Evolutionary conservation across 2,329 filamentous ascomycete genomes (phyloP), one percentile per base, ranked within the genome.

Genomic region (Arthrobotrys musiformis): DNA sequence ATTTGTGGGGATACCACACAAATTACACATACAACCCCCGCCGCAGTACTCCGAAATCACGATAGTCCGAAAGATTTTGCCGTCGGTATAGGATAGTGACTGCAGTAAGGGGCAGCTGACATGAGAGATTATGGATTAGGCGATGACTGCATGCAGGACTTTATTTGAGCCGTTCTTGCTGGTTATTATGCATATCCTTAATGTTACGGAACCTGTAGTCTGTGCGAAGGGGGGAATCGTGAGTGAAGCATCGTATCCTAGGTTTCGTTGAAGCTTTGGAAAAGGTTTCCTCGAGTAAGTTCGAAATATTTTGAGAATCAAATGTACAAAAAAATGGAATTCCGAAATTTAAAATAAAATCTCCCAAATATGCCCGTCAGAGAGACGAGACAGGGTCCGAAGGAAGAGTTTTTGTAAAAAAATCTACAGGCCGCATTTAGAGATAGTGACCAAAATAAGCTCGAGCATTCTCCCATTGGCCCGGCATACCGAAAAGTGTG

Each of bases 401-500:
- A 54, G 1, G 28, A 56, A 35, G n/a, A 35, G 28, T 22, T 35
- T 56, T 56, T 56, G 6, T 6, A 35, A 11, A 40, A 56, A 56
- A 56, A 56, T 35, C 28, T 19, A 35, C 50, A 22, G 28, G 15
- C 28, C 28, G 50, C 28, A 33, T 56, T n/a, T n/a, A 22, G 50
- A 22, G 15, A 56, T 19, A 7, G 28, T 40, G 19, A 40, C 19
- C 9, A n/a, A 24, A 58, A 26, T 40, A 15, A 11, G 8, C 9
- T 35, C 6, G 28, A 37, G 33, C 52, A 50, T 48, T 40, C 19
- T 52, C 44, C 66, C 66, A 35, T 24, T 70, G 48, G 58, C 22
- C 63, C 63, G 52, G 42, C 24, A 28, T 66, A 66, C 61, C 61
- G 61, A 66, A 66, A 37, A 40, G 28, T 26, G 61, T 52, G 42